A percentile compares a stretch with the other conserved stretches of the same genome.
These are phyloP conservation scores for Puccinia polysora DNA, from an alignment of 1,284 basidiomycete genomes.

Conservation along the genomic window DNA sequence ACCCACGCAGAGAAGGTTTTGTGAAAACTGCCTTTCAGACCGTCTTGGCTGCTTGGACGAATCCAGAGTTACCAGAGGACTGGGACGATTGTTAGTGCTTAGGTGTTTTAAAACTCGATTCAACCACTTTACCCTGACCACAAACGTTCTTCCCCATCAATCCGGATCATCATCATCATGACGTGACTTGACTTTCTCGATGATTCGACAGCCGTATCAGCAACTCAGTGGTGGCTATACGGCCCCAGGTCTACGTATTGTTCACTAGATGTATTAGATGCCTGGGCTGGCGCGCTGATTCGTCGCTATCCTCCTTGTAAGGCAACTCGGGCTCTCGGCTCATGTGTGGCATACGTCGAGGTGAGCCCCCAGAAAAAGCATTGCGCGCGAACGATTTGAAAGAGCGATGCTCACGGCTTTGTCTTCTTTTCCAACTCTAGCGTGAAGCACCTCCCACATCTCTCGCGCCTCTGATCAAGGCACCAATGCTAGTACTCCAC, in stretches of 20 bases:
- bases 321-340: slow-evolving; percentile 12
- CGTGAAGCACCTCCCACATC: slow-evolving; percentile 29
- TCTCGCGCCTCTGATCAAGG: not conserved
- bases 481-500: slow-evolving; percentile 26
- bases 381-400: no score
- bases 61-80: slow-evolving; percentile 37
- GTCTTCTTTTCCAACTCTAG: slow-evolving; percentile 15
- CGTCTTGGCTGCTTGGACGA: slow-evolving; percentile 20
- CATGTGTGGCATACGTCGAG: slow-evolving; percentile 17
- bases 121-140: not conserved
- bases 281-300: slow-evolving; percentile 35
- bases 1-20: slow-evolving; percentile 26
- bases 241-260: slow-evolving; percentile 16
- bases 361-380: no score
- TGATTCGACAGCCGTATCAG: slow-evolving; percentile 28
- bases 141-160: not conserved
- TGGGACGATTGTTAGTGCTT: slow-evolving; percentile 37
- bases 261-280: slow-evolving; percentile 18
- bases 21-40: slow-evolving; percentile 30
- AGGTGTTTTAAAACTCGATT: not conserved
- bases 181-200: not conserved
- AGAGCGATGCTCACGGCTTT: not conserved
- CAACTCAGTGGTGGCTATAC: slow-evolving; percentile 42
- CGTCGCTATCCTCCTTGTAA: slow-evolving; percentile 40
- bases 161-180: not conserved